Conservation (phyloP, 306 rosid species). For the Castanospermum australe region DNA sequence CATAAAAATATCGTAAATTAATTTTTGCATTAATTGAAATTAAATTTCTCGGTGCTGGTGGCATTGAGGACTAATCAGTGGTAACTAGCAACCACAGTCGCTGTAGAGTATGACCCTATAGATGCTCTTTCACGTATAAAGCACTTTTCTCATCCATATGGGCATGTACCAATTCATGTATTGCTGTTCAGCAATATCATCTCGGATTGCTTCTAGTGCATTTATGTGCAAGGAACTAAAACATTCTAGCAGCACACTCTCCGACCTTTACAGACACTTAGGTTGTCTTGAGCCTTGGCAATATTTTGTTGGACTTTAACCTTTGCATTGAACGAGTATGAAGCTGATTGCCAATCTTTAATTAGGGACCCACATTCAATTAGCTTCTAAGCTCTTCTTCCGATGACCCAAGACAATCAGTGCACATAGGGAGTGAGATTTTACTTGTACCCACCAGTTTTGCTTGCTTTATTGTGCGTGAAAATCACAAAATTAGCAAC, state of each 20-base stretch:
- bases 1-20: no score
- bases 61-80: no score
- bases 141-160: not conserved
- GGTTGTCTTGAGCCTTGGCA: no score
- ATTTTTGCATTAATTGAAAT: no score
- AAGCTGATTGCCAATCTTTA: not conserved
- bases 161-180: not conserved
- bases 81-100: no score
- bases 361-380: not conserved
- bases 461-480: not conserved
- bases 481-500: not conserved
- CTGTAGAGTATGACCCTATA: not conserved
- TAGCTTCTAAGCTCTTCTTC: not conserved
- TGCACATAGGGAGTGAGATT: not conserved
- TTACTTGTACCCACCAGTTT: not conserved
- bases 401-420: not conserved
- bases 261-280: no score
- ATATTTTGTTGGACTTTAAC: no score
- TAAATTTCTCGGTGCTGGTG: no score
- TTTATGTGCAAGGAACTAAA: constrained; percentile 9
- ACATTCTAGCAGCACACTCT: not conserved
- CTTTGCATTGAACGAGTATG: not conserved
- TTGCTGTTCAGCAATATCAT: not conserved
- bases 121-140: not conserved
- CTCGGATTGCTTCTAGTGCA: not conserved